Evolutionary conservation across 2,329 filamentous ascomycete genomes (phyloP).

Genomic region (Venturia pyrina): DNA sequence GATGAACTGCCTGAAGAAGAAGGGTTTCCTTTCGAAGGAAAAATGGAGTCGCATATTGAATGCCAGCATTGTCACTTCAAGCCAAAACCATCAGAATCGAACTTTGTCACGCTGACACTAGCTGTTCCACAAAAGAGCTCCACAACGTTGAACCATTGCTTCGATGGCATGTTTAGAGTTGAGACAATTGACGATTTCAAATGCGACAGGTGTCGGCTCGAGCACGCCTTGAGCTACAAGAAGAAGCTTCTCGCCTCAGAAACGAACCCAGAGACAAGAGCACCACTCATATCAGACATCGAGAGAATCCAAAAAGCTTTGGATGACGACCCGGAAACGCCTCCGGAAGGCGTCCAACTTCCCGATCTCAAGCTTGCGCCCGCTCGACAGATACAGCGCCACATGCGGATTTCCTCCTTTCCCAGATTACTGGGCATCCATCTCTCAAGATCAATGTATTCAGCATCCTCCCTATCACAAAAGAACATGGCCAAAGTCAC

Average conservation of each 20-base stretch:
- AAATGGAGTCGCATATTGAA: conserved; percentile 87
- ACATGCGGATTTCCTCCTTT: conserved; percentile 78
- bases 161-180: conserved; percentile 88
- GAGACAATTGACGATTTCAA: conserved; percentile 96
- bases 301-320: conserved; percentile 59
- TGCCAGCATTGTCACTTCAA: conserved; percentile 85
- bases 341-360: conserved; percentile 55
- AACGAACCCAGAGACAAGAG: conserved; percentile 27
- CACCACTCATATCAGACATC: conserved; percentile 48
- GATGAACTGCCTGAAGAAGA: conserved; percentile 33
- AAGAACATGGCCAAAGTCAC: conserved; percentile 93
- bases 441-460: conserved; percentile 86
- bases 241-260: conserved; percentile 23
- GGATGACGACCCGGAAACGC: conserved; percentile 68
- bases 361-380: conserved; percentile 68
- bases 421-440: conserved; percentile 88
- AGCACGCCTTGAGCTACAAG: conserved; percentile 62
- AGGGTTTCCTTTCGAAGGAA: conserved; percentile 84
- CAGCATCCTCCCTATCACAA: conserved; percentile 61
- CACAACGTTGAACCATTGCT: conserved; percentile 75
- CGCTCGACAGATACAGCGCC: conserved; percentile 73
- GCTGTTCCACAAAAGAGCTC: conserved; percentile 75
- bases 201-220: conserved; percentile 84
- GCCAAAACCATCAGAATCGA: conserved; percentile 71
- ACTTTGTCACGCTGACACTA: conserved; percentile 84